Evolutionary conservation across 768 basidiomycete species (phyloP), one percentile per base, ranked within the genome.

Genomic region (Crepidotus variabilis): DNA sequence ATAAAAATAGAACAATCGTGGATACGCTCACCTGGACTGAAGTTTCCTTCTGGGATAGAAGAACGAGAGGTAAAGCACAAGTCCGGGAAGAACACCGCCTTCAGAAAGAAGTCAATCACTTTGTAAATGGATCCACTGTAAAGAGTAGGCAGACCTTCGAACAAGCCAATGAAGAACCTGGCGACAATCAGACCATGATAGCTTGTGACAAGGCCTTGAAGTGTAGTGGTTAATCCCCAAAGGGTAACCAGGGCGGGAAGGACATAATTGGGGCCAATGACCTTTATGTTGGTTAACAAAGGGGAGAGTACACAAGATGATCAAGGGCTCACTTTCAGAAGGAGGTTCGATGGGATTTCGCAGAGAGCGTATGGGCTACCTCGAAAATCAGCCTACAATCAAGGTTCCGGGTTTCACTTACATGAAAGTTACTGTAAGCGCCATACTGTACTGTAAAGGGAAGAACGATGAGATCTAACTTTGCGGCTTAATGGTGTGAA

Each of bases 221-320:
- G 68, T 11, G 81, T 74, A 6, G 79, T 75, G 11, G 82, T 76
- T n/a, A 86, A 48, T 16, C 87, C 87, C 86, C 87, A 89, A 0
- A 80, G 60, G 0, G 78, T 76, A 47, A 86, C 67, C 75, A 86
- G 78, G 0, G 76, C 63, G 0, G 87, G 86, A 39, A 80, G 60
- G 59, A 85, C 72, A 47, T 79, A 67, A 53, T 80, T 73, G 16
- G 84, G 76, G 0, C 86, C 81, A 2, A 83, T 78, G 45, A 78
- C 61, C 70, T 74, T 55, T 33, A 80, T 7, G 34, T 3, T 2
- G 3, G 43, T 24, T n/a, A 39, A 36, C 36, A 3, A n/a, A 8
- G 32, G 20, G 24, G 23, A 2, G 6, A 20, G 24, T 20, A 2
- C 32, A 24, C 6, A 7, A 50, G 14, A 24, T 21, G 10, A 11